Evolutionary conservation across 306 rosid species (phyloP), one percentile per base, ranked within the genome.

Genomic region (Fragaria vesca): DNA sequence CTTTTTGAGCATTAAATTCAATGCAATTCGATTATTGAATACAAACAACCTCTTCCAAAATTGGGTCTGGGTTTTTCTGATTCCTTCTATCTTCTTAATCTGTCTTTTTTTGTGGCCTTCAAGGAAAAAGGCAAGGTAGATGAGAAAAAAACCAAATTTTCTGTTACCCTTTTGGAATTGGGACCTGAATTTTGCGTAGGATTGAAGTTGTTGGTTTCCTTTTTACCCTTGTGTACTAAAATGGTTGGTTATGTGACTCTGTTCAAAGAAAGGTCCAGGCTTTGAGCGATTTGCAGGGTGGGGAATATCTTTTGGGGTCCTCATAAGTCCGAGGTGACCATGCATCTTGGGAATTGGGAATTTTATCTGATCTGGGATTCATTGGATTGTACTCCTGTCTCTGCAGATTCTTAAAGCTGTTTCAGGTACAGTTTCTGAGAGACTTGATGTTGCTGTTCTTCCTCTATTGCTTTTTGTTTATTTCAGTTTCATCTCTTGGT

Each of bases 311-410:
- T 82, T 75, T 73, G 36, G 72, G 79, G 74, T 78, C 43, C 60
- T 79, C 68, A 8, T 69, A 47, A 68, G 79, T 79, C 26, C 66
- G 76, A 69, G 74, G 76, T 86, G 97, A 81, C 86, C 84, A 47
- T 80, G 81, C 74, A 54, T 82, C 60, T 79, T 81, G 78, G 90
- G 84, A 80, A 71, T 83, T 76, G 66, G 47, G 79, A 74, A 73
- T 51, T 86, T 85, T 78, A 82, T 85, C 86, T 89, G 84, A 88
- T 83, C 88, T 76, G 58, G 66, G 90, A 86, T 80, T 87, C 80
- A 51, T 70, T 81, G 30, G 83, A 87, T 83, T 90, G 86, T 63
- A 26, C 87, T 63, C 24, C 72, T 72, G 21, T 75, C 74, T 80
- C 79, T 76, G 69, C 75, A 73, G 65, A 79, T 79, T 86, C 83